Conservation (phyloP, 345 rosid species). For the Durio zibethinus region DNA sequence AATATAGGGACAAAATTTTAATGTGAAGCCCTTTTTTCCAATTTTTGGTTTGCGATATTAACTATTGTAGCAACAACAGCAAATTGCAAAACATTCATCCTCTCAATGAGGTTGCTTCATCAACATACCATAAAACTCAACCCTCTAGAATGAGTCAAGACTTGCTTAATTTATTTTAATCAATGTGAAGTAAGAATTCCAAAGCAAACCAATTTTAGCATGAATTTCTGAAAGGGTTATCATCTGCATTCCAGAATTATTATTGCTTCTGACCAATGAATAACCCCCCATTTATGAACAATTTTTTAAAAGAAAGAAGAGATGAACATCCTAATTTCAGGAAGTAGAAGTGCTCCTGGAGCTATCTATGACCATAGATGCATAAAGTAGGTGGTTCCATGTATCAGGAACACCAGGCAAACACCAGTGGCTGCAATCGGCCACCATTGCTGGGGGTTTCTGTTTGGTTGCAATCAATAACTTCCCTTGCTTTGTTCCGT, state of each 20-base stretch:
- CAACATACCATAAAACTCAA: background rate
- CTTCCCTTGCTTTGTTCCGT: slow-evolving; percentile 18
- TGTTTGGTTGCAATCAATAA: background rate
- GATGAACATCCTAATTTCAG: background rate
- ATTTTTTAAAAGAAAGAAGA: background rate
- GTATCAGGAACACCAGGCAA: slow-evolving; percentile 63
- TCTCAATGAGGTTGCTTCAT: background rate
- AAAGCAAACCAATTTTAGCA: background rate
- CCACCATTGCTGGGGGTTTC: slow-evolving; percentile 16
- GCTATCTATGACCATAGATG: slow-evolving; percentile 28
- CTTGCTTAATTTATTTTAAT: background rate
- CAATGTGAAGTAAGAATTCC: background rate
- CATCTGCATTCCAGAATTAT: background rate
- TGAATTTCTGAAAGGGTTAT: background rate
- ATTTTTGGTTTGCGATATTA: no score
- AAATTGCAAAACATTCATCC: no score
- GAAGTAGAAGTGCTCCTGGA: background rate
- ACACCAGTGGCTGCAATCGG: slow-evolving; percentile 68
- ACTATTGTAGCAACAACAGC: no score
- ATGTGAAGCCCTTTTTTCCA: no score
- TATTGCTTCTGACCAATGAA: background rate
- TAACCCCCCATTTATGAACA: background rate
- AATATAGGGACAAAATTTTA: no score
- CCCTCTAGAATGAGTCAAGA: background rate
- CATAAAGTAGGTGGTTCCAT: slow-evolving; percentile 49